A percentile compares a stretch with the other conserved stretches of the same genome.
phyloP scores from a whole-genome alignment of 2,329 filamentous ascomycete species.

The Raffaelea arxii region DNA sequence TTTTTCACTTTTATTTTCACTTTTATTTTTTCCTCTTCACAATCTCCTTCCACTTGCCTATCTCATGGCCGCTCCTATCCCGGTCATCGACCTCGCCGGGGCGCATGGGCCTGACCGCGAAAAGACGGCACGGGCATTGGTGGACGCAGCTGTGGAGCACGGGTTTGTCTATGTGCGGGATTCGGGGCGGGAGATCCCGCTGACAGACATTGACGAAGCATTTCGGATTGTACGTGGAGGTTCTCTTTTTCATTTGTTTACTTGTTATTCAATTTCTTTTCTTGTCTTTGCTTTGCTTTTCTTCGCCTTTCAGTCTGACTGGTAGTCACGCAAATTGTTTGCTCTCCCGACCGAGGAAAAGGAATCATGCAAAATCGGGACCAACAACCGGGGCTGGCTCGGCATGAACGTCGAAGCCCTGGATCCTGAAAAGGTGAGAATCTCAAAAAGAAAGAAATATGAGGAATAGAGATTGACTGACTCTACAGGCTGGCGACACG shows the following conservation, averaged over 20 bases:
- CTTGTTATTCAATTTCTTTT: constrained; percentile 4
- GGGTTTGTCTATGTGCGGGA: constrained; percentile 89
- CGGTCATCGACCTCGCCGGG: constrained; percentile 71
- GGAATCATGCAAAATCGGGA: constrained; percentile 61
- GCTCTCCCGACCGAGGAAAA: constrained; percentile 62
- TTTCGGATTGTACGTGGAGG: constrained; percentile 59
- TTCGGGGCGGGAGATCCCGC: constrained; percentile 57
- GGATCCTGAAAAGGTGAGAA: constrained; percentile 64
- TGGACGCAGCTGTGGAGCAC: constrained; percentile 70
- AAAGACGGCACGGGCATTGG: constrained; percentile 56
- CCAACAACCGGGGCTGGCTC: constrained; percentile 81
- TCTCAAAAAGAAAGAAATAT: not conserved
- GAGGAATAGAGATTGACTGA: not conserved
- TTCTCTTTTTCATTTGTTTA: not conserved
- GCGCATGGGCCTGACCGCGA: constrained; percentile 24
- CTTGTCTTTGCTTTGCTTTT: not conserved
- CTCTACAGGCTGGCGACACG: constrained; percentile 61
- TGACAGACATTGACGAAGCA: constrained; percentile 54
- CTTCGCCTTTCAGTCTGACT: not conserved
- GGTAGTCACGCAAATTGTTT: constrained; percentile 65
- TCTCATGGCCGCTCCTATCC: constrained; percentile 49
- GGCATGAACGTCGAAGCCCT: constrained; percentile 81
- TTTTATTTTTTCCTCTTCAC: too few relatives aligned
- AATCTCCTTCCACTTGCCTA: too few relatives aligned
- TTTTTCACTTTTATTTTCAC: too few relatives aligned